Base-by-base conservation (phyloP, 2,329 filamentous ascomycete species). In the Dactylella cylindrospora region DNA sequence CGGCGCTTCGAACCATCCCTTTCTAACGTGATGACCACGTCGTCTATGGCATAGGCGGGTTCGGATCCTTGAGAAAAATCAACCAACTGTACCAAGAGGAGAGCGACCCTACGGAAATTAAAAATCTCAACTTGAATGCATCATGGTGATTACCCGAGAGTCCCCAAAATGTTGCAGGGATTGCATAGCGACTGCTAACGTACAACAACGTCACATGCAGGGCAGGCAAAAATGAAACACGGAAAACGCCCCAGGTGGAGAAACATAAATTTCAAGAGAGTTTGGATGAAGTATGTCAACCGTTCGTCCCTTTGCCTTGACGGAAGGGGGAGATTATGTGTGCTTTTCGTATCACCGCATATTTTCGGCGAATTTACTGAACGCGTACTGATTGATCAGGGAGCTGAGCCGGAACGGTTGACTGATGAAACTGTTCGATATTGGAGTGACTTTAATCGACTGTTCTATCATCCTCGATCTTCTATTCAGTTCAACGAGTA, bases 391-490 rank as follows among this genome's bases (percentile, higher is more conserved):
- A 15, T 43, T 67, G 25, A 66, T n/a, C 50, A 69, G 23, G 90
- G 89, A 17, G 71, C 80, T 3, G 72, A 80, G 2, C 78, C 84
- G 4, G 80, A 86, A 0, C 75, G 77, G 46, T 78, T 95, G 15
- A 85, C 79, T 1, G 78, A 83, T 1, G 80, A 83, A 5, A 80
- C 81, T 8, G 86, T 97, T n/a, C 82, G 89, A 49, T 97, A 93
- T 75, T 98, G 93, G 91, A 95, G 90, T 25, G 93, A 98, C 73
- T 97, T 90, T 73, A 94, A 88, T 67, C 83, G 89, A 20, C 81
- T 93, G n/a, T 98, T 84, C 73, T 96, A 87, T 71, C 90, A 97
- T 71, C 93, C 93, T 6, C 83, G 82, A 50, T 95, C 90, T 9
- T 81, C 95, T 49, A 79, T 95, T 7, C 90, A 95, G 71, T 77